Percentiles rank a stretch among this genome's conserved stretches.
Conservation (phyloP, 768 basidiomycete genomes). For the Mycena vitilis region DNA sequence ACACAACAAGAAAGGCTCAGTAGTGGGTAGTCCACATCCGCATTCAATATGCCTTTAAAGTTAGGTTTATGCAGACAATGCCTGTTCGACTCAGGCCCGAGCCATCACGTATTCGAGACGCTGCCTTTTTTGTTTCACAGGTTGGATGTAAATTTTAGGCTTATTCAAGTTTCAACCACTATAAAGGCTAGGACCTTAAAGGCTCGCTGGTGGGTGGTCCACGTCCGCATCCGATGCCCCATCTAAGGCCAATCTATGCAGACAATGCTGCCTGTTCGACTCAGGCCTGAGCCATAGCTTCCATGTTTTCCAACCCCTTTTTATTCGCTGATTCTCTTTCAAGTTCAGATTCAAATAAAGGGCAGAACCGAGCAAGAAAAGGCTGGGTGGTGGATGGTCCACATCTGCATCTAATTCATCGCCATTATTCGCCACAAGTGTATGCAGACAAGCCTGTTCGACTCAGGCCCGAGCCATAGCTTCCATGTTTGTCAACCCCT, state of each 20-base stretch:
- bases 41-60: neutral
- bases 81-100: conserved; percentile 23
- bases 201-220: conserved; percentile 21
- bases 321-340: neutral
- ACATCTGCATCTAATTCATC: neutral
- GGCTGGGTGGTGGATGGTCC: conserved; percentile 12
- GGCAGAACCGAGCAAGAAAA: neutral
- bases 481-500: neutral
- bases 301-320: neutral
- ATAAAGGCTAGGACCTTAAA: neutral
- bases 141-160: neutral
- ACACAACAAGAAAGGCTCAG: neutral
- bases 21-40: conserved; percentile 4
- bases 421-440: too few relatives aligned
- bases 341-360: neutral
- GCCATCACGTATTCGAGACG: too few relatives aligned
- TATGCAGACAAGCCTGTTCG: conserved; percentile 3
- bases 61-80: neutral
- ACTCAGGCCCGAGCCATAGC: conserved; percentile 7
- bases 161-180: neutral
- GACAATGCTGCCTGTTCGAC: conserved; percentile 16
- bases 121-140: neutral
- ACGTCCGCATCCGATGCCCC: neutral
- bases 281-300: conserved; percentile 24
- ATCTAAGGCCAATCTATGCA: neutral